phyloP scores from a whole-genome alignment of 768 basidiomycete genomes.

The Pulveroboletus sp. region DNA sequence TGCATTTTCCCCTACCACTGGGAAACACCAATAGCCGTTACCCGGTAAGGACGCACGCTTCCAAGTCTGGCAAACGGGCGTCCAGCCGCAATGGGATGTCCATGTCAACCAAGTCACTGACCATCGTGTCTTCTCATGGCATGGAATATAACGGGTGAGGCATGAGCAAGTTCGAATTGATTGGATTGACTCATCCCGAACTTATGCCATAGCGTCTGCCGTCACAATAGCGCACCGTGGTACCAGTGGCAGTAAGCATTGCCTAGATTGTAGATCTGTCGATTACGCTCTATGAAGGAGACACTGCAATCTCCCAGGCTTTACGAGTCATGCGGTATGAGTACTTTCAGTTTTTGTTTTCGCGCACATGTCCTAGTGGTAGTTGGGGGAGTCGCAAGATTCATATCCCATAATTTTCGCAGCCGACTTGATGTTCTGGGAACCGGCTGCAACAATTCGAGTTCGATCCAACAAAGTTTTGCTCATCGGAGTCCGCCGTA shows the following conservation, averaged over 20 bases:
- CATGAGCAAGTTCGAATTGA: constrained; percentile 5
- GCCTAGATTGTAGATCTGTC: constrained; percentile 19
- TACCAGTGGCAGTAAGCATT: constrained; percentile 1
- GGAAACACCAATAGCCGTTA: constrained; percentile 18
- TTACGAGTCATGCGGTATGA: neutral
- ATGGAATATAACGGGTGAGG: constrained; percentile 5
- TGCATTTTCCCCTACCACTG: constrained; percentile 2
- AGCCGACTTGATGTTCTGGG: neutral
- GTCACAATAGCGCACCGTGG: too few relatives aligned
- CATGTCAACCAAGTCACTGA: constrained; percentile 21
- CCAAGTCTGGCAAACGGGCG: constrained; percentile 17
- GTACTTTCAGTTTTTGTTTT: neutral
- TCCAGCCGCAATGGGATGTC: constrained; percentile 9
- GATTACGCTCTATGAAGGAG: too few relatives aligned
- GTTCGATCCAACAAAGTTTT: neutral
- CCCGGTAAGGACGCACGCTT: constrained; percentile 20
- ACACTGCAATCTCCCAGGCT: neutral
- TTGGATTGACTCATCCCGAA: constrained; percentile 6
- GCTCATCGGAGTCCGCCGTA: constrained; percentile 8
- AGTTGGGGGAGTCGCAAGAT: too few relatives aligned
- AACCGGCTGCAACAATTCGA: neutral
- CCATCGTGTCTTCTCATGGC: constrained; percentile 9
- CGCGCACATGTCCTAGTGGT: too few relatives aligned
- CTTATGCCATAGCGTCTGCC: too few relatives aligned
- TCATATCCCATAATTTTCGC: neutral